Evolutionary conservation across 2,329 filamentous ascomycete species (phyloP).

Genomic region (Cercospora sp.): DNA sequence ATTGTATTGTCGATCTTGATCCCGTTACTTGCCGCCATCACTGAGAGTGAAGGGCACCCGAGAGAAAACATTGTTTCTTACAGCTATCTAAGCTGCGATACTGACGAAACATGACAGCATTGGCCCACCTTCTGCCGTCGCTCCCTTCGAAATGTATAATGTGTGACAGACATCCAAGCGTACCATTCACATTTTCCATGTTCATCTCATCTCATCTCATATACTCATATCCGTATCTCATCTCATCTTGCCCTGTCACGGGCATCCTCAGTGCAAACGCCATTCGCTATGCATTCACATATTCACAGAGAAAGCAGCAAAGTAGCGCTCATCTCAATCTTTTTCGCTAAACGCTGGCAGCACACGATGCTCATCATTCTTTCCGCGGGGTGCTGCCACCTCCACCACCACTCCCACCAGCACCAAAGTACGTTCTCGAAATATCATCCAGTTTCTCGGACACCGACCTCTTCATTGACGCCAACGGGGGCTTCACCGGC

Average conservation of each 20-base stretch:
- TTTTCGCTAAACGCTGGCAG: background rate
- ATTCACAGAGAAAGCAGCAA: background rate
- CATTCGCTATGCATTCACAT: slow-evolving; percentile 15
- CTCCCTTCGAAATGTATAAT: background rate
- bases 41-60: background rate
- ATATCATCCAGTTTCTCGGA: slow-evolving; percentile 14
- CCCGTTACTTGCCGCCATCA: background rate
- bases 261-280: slow-evolving; percentile 2
- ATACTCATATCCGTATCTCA: background rate
- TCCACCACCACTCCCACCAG: background rate
- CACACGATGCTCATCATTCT: background rate
- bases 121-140: background rate
- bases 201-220: background rate
- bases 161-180: background rate
- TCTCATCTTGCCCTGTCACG: background rate
- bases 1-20: background rate
- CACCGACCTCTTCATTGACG: slow-evolving; percentile 12
- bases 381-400: slow-evolving; percentile 14
- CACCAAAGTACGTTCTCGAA: slow-evolving; percentile 14
- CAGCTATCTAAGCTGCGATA: background rate
- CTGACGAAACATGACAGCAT: background rate
- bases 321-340: background rate
- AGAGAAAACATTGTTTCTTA: background rate
- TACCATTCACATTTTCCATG: background rate
- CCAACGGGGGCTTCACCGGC: slow-evolving; percentile 5